A percentile compares a stretch with the other conserved stretches of the same genome.
Evolutionary conservation across 2,329 filamentous ascomycete genomes (phyloP).

Genomic region (Pseudopithomyces maydicus): DNA sequence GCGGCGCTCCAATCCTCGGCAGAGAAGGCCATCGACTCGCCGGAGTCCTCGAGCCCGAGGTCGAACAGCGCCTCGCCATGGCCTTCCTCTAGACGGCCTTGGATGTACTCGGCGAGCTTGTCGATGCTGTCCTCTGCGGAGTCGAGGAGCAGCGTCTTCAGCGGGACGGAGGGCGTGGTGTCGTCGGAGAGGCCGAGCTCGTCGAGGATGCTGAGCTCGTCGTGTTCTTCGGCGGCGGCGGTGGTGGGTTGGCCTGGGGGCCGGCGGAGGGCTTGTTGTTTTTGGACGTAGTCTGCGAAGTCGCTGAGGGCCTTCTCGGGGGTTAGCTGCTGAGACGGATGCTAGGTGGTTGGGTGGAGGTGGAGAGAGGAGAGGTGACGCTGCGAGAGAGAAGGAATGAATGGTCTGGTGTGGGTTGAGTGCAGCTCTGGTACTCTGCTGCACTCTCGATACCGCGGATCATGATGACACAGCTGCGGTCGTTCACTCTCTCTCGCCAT

Average conservation of each 20-base stretch:
- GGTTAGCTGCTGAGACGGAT: not conserved
- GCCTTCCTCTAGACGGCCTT: conserved; percentile 76
- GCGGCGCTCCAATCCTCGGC: conserved; percentile 77
- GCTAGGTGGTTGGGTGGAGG: not conserved
- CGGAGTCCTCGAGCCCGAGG: conserved; percentile 86
- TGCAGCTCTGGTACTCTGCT: too few relatives aligned
- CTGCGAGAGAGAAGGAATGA: not conserved
- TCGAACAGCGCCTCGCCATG: conserved; percentile 91
- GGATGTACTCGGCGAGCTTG: conserved; percentile 69
- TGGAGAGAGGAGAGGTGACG: not conserved
- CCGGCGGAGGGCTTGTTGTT: conserved; percentile 77
- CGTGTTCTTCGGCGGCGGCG: conserved; percentile 67
- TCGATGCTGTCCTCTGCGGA: conserved; percentile 62
- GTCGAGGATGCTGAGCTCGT: conserved; percentile 89
- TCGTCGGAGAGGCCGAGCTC: conserved; percentile 75
- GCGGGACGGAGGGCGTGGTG: conserved; percentile 63
- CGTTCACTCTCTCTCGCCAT: too few relatives aligned
- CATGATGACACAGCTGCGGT: too few relatives aligned
- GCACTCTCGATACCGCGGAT: too few relatives aligned
- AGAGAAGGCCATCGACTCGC: conserved; percentile 79
- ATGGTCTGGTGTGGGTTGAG: too few relatives aligned
- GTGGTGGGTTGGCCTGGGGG: conserved; percentile 40
- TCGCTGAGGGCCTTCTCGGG: conserved; percentile 77
- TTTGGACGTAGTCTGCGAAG: conserved; percentile 96
- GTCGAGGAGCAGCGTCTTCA: conserved; percentile 76